Conservation (phyloP, 2,329 filamentous ascomycete genomes). For the Verticillium tricorpus region DNA sequence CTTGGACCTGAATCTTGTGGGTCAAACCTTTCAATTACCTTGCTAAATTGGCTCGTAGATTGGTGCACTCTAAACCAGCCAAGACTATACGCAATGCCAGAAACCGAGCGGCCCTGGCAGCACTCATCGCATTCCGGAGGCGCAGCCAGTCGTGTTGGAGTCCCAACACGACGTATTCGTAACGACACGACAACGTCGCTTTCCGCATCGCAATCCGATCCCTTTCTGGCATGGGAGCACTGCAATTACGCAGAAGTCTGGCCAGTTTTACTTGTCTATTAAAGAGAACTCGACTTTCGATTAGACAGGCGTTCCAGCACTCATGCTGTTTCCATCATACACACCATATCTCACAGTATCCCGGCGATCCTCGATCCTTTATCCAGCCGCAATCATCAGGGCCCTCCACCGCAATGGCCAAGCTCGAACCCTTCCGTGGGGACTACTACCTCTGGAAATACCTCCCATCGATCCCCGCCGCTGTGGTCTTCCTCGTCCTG, state of each 20-base stretch:
- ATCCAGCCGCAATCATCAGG: not conserved
- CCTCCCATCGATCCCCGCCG: conserved; percentile 34
- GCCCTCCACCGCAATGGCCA: conserved; percentile 17
- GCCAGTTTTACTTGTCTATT: too few species aligned
- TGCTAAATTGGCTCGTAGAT: too few species aligned
- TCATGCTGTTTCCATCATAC: too few species aligned
- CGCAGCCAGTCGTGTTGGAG: not conserved
- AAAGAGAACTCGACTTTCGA: too few species aligned
- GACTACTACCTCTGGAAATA: conserved; percentile 26
- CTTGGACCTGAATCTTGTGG: too few species aligned
- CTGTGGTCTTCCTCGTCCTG: conserved; percentile 25
- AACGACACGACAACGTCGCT: not conserved
- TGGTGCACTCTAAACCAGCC: too few species aligned
- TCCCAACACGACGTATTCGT: not conserved
- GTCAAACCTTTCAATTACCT: too few species aligned
- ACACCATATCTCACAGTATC: too few species aligned
- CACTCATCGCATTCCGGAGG: not conserved
- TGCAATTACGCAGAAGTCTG: not conserved
- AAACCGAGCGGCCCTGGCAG: not conserved
- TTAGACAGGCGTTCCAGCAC: too few species aligned
- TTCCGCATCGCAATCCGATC: not conserved
- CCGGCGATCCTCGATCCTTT: too few species aligned
- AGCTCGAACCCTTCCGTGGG: conserved; percentile 16
- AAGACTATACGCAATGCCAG: too few species aligned
- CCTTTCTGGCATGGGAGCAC: not conserved